Percentiles rank a stretch among this genome's conserved stretches.
Evolutionary conservation across 139 green algal genomes (phyloP).

Genomic region (Tetradesmus obliquus): DNA sequence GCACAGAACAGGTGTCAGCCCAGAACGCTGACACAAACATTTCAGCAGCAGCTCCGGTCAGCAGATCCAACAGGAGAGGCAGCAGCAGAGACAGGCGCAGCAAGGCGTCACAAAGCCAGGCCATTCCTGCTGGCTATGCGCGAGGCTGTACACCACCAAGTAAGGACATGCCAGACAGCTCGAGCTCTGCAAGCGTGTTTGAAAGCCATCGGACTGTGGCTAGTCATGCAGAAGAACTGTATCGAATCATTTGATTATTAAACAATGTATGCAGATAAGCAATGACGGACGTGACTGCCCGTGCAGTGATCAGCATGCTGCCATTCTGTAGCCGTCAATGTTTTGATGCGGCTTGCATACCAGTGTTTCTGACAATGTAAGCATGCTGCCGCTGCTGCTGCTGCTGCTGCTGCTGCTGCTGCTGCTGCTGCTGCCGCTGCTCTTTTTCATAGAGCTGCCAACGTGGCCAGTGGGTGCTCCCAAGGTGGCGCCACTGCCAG

Average conservation of each 20-base stretch:
- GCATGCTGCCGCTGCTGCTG: neutral
- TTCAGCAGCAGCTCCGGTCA: too few relatives aligned
- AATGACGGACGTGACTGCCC: too few relatives aligned
- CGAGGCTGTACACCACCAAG: neutral
- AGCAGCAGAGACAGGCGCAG: neutral
- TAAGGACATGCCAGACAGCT: neutral
- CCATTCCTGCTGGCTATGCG: neutral
- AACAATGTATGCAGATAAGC: too few relatives aligned
- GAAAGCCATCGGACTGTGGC: neutral
- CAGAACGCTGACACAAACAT: neutral
- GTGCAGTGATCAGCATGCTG: too few relatives aligned
- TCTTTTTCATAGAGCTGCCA: neutral
- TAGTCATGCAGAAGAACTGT: neutral
- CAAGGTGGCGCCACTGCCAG: neutral
- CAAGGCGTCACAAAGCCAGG: neutral
- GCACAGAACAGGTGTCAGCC: neutral
- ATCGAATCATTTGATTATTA: too few relatives aligned
- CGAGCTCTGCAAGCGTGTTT: too few relatives aligned
- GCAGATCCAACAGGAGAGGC: too few relatives aligned
- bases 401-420: neutral
- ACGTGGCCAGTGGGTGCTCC: neutral
- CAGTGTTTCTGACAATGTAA: too few relatives aligned
- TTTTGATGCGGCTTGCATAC: too few relatives aligned
- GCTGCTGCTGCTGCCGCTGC: neutral
- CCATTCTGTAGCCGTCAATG: too few relatives aligned